Evolutionary conservation across 306 rosid species (phyloP).

Genomic region (Trichosanthes cucumerina): DNA sequence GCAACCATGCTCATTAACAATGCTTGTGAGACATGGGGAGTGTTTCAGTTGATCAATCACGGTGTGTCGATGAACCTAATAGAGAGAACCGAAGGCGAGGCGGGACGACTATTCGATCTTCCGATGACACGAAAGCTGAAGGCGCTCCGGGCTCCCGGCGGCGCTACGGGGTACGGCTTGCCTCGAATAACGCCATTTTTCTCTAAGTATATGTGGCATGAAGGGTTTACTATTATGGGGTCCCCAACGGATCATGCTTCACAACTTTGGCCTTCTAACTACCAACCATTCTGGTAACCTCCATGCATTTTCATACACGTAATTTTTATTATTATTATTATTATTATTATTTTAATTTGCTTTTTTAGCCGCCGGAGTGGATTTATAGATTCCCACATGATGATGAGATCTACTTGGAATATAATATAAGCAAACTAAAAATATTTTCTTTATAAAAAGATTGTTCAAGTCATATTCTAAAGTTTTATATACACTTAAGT

Average conservation of each 20-base stretch:
- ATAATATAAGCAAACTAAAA: not conserved
- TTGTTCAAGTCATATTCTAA: no score
- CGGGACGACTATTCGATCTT: slow-evolving; percentile 38
- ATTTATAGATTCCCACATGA: not conserved
- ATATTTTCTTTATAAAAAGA: no score
- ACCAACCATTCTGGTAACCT: slow-evolving; percentile 50
- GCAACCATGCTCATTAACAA: slow-evolving; percentile 28
- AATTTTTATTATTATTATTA: not conserved
- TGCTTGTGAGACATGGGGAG: slow-evolving; percentile 74
- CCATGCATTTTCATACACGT: slow-evolving; percentile 43
- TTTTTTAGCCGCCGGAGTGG: not conserved
- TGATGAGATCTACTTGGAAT: not conserved
- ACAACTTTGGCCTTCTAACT: slow-evolving; percentile 53
- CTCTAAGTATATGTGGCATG: slow-evolving; percentile 71
- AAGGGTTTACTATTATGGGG: slow-evolving; percentile 71
- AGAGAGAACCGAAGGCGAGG: slow-evolving; percentile 29
- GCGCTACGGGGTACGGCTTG: slow-evolving; percentile 52
- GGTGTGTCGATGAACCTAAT: slow-evolving; percentile 29
- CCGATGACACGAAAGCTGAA: slow-evolving; percentile 37
- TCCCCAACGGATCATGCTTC: slow-evolving; percentile 42
- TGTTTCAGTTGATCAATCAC: slow-evolving; percentile 52
- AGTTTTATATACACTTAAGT: no score
- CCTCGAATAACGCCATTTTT: slow-evolving; percentile 55
- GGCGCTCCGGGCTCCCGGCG: slow-evolving; percentile 34
- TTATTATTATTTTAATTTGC: not conserved